Evolutionary conservation across 805 yeast species (phyloP).

Genomic region (Scheffersomyces ergatensis): DNA sequence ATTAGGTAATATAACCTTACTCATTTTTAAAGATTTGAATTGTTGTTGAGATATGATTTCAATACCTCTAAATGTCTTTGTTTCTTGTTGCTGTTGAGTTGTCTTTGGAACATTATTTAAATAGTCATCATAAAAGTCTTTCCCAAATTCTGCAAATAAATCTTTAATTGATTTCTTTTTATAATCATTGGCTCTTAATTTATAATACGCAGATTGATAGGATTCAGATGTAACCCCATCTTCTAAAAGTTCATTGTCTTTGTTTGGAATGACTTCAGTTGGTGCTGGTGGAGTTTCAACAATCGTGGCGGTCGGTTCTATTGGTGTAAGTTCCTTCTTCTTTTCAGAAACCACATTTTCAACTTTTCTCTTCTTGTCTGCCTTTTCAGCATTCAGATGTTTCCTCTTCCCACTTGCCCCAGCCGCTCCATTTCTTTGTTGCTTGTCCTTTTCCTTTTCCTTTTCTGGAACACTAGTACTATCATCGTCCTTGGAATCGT

Average conservation of each 20-base stretch:
- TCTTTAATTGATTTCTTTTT: constrained; percentile 32
- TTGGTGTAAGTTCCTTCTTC: constrained; percentile 1
- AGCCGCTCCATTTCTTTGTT: constrained; percentile 1
- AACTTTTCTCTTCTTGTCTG: constrained; percentile 8
- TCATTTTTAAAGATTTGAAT: constrained; percentile 26
- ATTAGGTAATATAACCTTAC: constrained; percentile 32
- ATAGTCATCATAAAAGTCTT: constrained; percentile 9
- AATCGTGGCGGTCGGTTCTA: not conserved
- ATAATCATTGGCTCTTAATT: constrained; percentile 45
- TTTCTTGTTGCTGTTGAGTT: constrained; percentile 3
- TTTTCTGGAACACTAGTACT: constrained; percentile 29
- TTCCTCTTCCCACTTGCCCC: constrained; percentile 12
- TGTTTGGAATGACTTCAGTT: constrained; percentile 29
- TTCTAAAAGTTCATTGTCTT: constrained; percentile 41
- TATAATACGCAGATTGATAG: constrained; percentile 53
- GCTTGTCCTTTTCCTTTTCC: constrained; percentile 11
- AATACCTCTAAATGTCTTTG: constrained; percentile 9
- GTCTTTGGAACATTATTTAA: constrained; percentile 3
- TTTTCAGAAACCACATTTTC: constrained; percentile 4
- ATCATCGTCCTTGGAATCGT: constrained; percentile 13
- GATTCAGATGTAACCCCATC: constrained; percentile 41
- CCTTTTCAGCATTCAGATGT: constrained; percentile 15
- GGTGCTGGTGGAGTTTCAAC: not conserved
- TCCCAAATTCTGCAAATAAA: constrained; percentile 19
- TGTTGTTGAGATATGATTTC: constrained; percentile 21